Evolutionary conservation across 768 basidiomycete species (phyloP).

Genomic region (Tylopilus subfusipes): DNA sequence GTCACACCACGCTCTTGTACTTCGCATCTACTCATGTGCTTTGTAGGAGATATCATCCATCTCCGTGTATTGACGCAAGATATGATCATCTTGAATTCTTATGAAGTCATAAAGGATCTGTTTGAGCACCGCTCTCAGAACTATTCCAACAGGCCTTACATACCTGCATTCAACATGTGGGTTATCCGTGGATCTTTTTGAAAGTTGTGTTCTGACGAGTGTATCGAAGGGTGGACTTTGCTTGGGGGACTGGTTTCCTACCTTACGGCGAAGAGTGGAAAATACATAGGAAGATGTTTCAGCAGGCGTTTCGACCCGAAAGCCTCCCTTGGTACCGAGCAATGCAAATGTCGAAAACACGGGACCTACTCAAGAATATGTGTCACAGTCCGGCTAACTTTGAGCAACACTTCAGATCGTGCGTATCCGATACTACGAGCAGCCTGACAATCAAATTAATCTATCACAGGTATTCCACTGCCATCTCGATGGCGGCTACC

Average conservation of each 20-base stretch:
- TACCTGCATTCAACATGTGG: slow-evolving; percentile 1
- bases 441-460: background rate
- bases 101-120: slow-evolving; percentile 6
- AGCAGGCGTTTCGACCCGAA: slow-evolving; percentile 4
- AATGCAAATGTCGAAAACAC: slow-evolving; percentile 1
- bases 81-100: slow-evolving; percentile 8
- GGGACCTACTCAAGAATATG: slow-evolving; percentile 2
- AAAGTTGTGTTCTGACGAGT: background rate
- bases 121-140: slow-evolving; percentile 3
- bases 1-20: background rate
- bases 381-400: background rate
- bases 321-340: background rate
- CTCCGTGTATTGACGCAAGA: slow-evolving; percentile 10
- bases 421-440: background rate
- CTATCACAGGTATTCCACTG: slow-evolving; percentile 2
- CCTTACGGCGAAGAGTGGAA: slow-evolving; percentile 6
- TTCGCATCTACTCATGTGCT: background rate
- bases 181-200: background rate
- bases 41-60: slow-evolving; percentile 4
- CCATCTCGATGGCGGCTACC: slow-evolving; percentile 10
- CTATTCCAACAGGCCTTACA: slow-evolving; percentile 6
- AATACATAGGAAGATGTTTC: slow-evolving; percentile 1
- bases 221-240: slow-evolving; percentile 1
- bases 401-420: slow-evolving; percentile 10
- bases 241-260: slow-evolving; percentile 5